Base-by-base conservation (phyloP, 345 rosid species). In the Pugionium dolabratum region DNA sequence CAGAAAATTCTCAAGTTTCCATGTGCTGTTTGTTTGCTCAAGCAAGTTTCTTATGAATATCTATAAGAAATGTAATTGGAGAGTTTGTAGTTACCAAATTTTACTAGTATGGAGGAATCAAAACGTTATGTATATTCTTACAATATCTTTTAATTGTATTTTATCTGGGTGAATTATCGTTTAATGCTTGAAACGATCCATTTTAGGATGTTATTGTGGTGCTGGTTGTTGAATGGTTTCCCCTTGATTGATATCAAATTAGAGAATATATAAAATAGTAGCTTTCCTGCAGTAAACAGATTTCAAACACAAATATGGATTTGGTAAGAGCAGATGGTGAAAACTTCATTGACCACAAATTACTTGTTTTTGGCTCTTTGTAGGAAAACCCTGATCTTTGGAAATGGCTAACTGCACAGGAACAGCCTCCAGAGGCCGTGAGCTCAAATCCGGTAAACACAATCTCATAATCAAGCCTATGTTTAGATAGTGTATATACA, bases 311-410 rank as follows among this genome's bases (percentile, higher is more conserved):
- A 32, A 2, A 4, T 8, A 5, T 57, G 36, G 65, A 50, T 33
- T 32, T 18, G 9, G 6, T 55, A n/a, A 54, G 28, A 54, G 47
- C 5, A 9, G 7, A 48, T 69, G 45, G 6, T 51, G 35, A 35
- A 32, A 33, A 8, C 9, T 25, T 31, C 8, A 4, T 31, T 67
- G 50, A 27, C 25, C 5, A 48, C 9, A 25, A 40, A 41, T 43
- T 0, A 10, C 52, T 50, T 11, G 30, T 10, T 30, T 3, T 65
- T 33, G 61, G 26, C 30, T 40, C 62, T 70, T 4, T 70, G 75
- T 84, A 93, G 97, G 96, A 93, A 77, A 90, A 93, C 76, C 99
- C 96, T 7, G 95, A 85, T 55, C 86, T 93, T 33, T 93, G 99
- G 99, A 93, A 85, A 71, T 93, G 97, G 99, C 73, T 93, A 67